Percentiles rank a stretch among this genome's conserved stretches.
phyloP scores from a whole-genome alignment of 805 yeast species.

The Lipomyces japonicus region DNA sequence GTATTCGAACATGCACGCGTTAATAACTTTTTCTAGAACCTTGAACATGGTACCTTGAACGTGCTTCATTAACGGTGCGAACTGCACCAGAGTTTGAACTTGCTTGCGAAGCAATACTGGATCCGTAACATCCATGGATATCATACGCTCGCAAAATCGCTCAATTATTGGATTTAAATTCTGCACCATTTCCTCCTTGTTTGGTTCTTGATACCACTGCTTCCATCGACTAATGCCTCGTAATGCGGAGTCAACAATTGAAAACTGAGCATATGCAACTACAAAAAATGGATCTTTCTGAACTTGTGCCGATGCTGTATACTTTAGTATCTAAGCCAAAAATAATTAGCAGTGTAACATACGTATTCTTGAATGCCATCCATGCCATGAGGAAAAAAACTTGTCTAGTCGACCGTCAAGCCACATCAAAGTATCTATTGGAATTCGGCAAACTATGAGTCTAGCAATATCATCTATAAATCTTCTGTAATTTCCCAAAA shows the following conservation, averaged over 20 bases:
- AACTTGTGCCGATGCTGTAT: conserved; percentile 10
- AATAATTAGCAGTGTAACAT: background rate
- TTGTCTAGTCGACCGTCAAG: conserved; percentile 64
- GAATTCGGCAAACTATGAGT: conserved; percentile 77
- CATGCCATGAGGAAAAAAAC: conserved; percentile 49
- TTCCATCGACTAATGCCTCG: conserved; percentile 95
- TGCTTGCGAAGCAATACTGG: conserved; percentile 80
- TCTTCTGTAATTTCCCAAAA: conserved; percentile 73
- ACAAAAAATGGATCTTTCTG: conserved; percentile 59
- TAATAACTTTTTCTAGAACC: conserved; percentile 78
- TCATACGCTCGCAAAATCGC: conserved; percentile 49
- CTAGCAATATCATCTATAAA: conserved; percentile 88
- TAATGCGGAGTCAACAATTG: conserved; percentile 81
- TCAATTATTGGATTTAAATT: conserved; percentile 66
- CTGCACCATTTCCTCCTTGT: conserved; percentile 50
- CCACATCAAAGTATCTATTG: conserved; percentile 80
- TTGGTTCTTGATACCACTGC: conserved; percentile 72
- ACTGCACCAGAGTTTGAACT: conserved; percentile 88
- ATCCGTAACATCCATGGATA: conserved; percentile 71
- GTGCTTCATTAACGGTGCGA: conserved; percentile 83
- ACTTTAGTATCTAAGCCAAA: background rate
- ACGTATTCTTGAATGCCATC: conserved; percentile 43
- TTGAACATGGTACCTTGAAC: conserved; percentile 68
- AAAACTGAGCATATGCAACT: conserved; percentile 75
- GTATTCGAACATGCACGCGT: conserved; percentile 78